A percentile compares a stretch with the other conserved stretches of the same genome.
phyloP scores from a whole-genome alignment of 2,329 filamentous ascomycete genomes.

The Oidium heveae region DNA sequence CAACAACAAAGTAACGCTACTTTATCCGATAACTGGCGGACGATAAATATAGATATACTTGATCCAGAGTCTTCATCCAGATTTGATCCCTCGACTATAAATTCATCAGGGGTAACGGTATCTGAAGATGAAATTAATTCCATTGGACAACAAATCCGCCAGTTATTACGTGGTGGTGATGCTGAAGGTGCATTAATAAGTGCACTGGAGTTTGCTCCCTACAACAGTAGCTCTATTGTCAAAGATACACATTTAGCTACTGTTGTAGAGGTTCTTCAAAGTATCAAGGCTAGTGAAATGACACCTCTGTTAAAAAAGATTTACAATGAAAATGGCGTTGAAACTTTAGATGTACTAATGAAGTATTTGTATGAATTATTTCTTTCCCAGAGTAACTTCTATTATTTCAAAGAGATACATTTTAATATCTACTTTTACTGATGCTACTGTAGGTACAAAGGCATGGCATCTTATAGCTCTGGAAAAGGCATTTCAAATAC shows the following conservation, averaged over 20 bases:
- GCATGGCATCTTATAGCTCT: slow-evolving; percentile 34
- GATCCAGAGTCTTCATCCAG: slow-evolving; percentile 76
- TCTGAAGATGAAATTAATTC: slow-evolving; percentile 56
- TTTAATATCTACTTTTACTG: not conserved
- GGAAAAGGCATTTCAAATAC: slow-evolving; percentile 11
- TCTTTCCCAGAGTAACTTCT: not conserved
- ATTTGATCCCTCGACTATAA: slow-evolving; percentile 69
- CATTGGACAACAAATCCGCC: slow-evolving; percentile 57
- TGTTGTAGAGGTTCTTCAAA: slow-evolving; percentile 80
- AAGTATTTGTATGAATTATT: slow-evolving; percentile 61
- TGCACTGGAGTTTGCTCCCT: slow-evolving; percentile 68
- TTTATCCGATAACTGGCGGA: slow-evolving; percentile 47
- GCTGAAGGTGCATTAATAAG: slow-evolving; percentile 64
- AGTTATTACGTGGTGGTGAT: slow-evolving; percentile 69
- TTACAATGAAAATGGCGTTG: slow-evolving; percentile 55
- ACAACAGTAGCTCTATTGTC: slow-evolving; percentile 29
- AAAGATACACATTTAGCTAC: slow-evolving; percentile 69
- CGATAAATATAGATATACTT: slow-evolving; percentile 80
- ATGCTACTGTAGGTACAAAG: slow-evolving; percentile 45
- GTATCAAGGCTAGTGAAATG: slow-evolving; percentile 92
- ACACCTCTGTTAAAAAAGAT: slow-evolving; percentile 63
- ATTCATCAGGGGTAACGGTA: slow-evolving; percentile 49
- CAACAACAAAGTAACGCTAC: slow-evolving; percentile 35
- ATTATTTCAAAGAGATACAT: not conserved
- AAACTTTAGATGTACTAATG: slow-evolving; percentile 80